These are phyloP conservation scores for Schwanniomyces sp. DNA, from an alignment of 805 yeast species.

Conservation along the genomic window DNA sequence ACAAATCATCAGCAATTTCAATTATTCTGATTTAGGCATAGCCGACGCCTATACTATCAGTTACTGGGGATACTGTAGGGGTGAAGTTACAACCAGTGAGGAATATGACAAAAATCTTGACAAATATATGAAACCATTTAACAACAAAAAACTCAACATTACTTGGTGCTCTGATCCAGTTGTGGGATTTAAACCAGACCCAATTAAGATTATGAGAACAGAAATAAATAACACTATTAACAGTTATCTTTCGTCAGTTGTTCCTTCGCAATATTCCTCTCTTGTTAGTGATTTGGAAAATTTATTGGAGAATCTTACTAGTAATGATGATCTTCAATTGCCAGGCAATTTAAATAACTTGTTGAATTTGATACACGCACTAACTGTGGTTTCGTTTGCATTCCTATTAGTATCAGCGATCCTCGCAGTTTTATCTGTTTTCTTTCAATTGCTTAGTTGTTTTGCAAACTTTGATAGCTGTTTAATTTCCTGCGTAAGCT, in stretches of 20 bases:
- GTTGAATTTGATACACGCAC: slow-evolving; percentile 40
- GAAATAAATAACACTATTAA: slow-evolving; percentile 31
- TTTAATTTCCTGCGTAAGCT: slow-evolving; percentile 46
- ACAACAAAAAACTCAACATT: slow-evolving; percentile 32
- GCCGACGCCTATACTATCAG: slow-evolving; percentile 40
- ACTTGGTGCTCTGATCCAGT: slow-evolving; percentile 55
- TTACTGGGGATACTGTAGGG: slow-evolving; percentile 47
- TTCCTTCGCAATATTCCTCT: slow-evolving; percentile 14
- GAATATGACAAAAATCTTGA: slow-evolving; percentile 6
- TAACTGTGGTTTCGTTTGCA: slow-evolving; percentile 59
- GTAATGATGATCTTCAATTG: slow-evolving; percentile 38
- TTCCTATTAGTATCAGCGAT: slow-evolving; percentile 30
- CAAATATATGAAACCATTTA: slow-evolving; percentile 16
- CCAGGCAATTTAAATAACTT: slow-evolving; percentile 56
- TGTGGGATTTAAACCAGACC: slow-evolving; percentile 58
- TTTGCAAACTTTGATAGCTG: slow-evolving; percentile 44
- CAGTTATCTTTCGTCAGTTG: slow-evolving; percentile 17
- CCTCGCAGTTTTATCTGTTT: slow-evolving; percentile 45
- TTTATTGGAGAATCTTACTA: slow-evolving; percentile 18
- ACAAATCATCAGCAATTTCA: slow-evolving; percentile 20
- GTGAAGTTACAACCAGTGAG: slow-evolving; percentile 12
- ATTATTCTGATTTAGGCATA: slow-evolving; percentile 34
- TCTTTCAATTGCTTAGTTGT: slow-evolving; percentile 45
- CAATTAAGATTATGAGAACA: slow-evolving; percentile 34
- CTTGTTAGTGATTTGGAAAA: slow-evolving; percentile 18